Conservation (phyloP, 352 stramenopile species). For the Thraustotheca clavata region DNA sequence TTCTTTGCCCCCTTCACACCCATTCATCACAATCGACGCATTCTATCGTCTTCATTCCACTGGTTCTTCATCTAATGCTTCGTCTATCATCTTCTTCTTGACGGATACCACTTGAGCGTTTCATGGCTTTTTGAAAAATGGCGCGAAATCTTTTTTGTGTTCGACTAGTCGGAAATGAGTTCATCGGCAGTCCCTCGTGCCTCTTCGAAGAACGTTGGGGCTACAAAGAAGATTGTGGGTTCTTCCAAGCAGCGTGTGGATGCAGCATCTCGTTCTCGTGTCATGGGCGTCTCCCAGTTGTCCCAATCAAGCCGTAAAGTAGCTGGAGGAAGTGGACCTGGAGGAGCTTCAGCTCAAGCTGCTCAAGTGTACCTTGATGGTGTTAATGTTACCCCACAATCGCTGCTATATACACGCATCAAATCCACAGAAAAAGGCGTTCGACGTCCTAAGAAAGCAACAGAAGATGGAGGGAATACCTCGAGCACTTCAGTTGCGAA, state of each 20-base stretch:
- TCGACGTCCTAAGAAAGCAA: conserved; percentile 35
- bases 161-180: background rate
- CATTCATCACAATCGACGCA: too few relatives aligned
- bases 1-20: too few relatives aligned
- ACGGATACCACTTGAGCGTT: background rate
- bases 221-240: conserved; percentile 17
- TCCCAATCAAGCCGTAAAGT: conserved; percentile 63
- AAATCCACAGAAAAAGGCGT: conserved; percentile 39
- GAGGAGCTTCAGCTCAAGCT: conserved; percentile 27
- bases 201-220: conserved; percentile 5
- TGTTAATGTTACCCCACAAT: conserved; percentile 65
- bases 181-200: background rate
- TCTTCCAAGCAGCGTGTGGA: background rate
- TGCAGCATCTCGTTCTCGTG: conserved; percentile 38
- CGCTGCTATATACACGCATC: conserved; percentile 59
- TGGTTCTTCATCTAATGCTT: background rate
- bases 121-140: background rate
- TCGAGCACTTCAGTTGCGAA: conserved; percentile 41
- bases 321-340: conserved; percentile 31
- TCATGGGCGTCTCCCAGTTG: conserved; percentile 47
- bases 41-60: too few relatives aligned
- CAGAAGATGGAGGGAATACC: conserved; percentile 39
- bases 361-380: conserved; percentile 58
- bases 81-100: background rate
- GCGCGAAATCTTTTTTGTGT: background rate